phyloP scores from a whole-genome alignment of 139 green algal species.

The Eudorina sp. region DNA sequence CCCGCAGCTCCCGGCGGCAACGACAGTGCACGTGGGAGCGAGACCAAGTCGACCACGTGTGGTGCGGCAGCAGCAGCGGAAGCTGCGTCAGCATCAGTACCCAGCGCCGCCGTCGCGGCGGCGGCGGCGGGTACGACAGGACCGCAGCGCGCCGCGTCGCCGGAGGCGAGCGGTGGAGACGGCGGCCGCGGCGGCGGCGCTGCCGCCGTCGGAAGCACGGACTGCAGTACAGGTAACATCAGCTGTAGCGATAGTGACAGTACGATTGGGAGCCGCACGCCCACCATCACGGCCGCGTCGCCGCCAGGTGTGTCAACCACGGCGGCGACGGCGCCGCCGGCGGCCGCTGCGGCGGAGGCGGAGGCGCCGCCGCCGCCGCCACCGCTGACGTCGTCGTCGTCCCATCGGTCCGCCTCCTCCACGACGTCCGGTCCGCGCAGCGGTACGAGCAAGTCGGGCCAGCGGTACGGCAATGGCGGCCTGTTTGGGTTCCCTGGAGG shows the following conservation, averaged over 20 bases:
- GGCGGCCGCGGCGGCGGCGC: not conserved
- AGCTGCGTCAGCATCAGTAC: not conserved
- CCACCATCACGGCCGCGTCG: not conserved
- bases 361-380: slow-evolving; percentile 1
- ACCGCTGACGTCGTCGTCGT: not conserved
- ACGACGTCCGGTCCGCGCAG: not conserved
- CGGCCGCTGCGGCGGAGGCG: not conserved
- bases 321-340: not conserved
- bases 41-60: not conserved
- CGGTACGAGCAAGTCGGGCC: not conserved
- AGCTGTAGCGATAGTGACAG: not conserved
- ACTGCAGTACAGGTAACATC: not conserved
- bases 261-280: not conserved
- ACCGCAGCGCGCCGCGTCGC: not conserved
- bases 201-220: not conserved
- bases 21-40: not conserved
- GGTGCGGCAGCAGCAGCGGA: not conserved
- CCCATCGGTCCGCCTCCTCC: not conserved
- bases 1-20: not conserved
- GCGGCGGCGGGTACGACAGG: not conserved
- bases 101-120: not conserved
- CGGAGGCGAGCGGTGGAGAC: not conserved
- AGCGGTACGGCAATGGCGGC: slow-evolving; percentile 1
- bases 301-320: no score
- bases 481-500: not conserved